phyloP scores from a whole-genome alignment of 768 basidiomycete genomes.

The Hydnomerulius pinastri region DNA sequence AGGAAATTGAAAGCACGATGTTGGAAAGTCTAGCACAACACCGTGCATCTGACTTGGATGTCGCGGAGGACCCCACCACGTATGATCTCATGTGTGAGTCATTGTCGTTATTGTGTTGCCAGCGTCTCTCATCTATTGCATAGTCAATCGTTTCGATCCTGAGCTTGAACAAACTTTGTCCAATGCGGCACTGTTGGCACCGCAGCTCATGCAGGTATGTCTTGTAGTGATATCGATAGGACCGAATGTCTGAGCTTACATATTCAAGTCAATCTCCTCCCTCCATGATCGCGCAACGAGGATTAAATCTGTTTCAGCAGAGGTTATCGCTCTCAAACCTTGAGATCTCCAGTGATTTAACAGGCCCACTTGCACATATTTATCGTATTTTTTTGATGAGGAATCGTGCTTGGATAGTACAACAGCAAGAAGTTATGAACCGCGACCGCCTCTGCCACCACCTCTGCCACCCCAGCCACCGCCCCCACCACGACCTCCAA shows the following conservation, averaged over 20 bases:
- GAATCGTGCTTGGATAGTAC: neutral
- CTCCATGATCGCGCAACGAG: conserved; percentile 55
- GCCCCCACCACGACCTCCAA: conserved; percentile 47
- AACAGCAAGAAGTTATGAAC: conserved; percentile 37
- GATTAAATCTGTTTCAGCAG: conserved; percentile 45
- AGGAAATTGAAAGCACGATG: conserved; percentile 47
- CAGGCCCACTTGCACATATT: neutral
- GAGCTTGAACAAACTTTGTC: conserved; percentile 27
- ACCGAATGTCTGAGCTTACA: neutral
- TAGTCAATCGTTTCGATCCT: conserved; percentile 23
- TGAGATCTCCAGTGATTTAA: conserved; percentile 24
- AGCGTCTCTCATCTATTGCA: conserved; percentile 1
- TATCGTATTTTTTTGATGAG: neutral
- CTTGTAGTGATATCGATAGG: neutral
- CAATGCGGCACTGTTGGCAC: conserved; percentile 42
- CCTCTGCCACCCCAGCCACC: conserved; percentile 39
- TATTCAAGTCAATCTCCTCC: conserved; percentile 43
- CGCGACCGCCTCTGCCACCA: conserved; percentile 49
- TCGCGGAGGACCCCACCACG: conserved; percentile 10
- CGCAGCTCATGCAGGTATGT: conserved; percentile 56
- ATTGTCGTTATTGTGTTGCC: neutral
- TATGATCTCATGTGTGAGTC: conserved; percentile 13
- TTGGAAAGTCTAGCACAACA: conserved; percentile 40
- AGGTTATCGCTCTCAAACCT: conserved; percentile 52
- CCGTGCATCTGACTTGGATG: conserved; percentile 29